Evolutionary conservation across 768 basidiomycete species (phyloP), one percentile per base, ranked within the genome.

Genomic region (Trametes cinnabarina): DNA sequence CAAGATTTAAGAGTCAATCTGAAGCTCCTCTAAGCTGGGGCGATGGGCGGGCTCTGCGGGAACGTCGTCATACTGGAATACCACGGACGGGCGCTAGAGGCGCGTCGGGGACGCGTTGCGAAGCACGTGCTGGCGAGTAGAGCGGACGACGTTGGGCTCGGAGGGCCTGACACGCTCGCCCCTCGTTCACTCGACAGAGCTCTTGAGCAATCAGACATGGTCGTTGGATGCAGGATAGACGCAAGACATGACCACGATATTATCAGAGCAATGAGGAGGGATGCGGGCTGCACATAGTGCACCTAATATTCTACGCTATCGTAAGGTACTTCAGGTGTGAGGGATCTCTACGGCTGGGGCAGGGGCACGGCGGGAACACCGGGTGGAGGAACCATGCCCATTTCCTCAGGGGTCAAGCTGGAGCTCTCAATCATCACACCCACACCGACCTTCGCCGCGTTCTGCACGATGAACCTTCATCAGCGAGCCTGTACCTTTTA

Each of bases 351-450:
- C 30, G 55, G 56, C 61, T 62, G 57, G 23, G 57, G 61, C 60
- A 57, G 51, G 26, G 61, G 55, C 32, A 53, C 43, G 23, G 46
- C 35, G 12, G 67, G 65, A 22, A 61, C 61, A 25, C 61, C 61
- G 8, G 70, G 68, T 48, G 64, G 67, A 20, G 63, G 68, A 47
- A 68, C 65, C 68, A 73, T 66, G 57, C 72, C 73, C 90, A 92
- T 90, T 77, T 92, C 90, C 76, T 92, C 90, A 8, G 88, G 89
- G 19, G 87, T 87, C 74, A 92, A 72, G 61, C 76, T 82, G 35
- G 86, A 83, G 70, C 87, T 89, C 81, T 98, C 95, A 60, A 98
- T 92, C 92, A 94, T 96, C 73, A 98, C 92, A 77, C 95, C 95
- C 9, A 98, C 88, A 60, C 96, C 96, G 58, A 97, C 87, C 75